Percentiles rank a stretch among this genome's conserved stretches.
These are phyloP conservation scores for Eucalyptus curtisii DNA, from an alignment of 345 rosid genomes.

Conservation along the genomic window DNA sequence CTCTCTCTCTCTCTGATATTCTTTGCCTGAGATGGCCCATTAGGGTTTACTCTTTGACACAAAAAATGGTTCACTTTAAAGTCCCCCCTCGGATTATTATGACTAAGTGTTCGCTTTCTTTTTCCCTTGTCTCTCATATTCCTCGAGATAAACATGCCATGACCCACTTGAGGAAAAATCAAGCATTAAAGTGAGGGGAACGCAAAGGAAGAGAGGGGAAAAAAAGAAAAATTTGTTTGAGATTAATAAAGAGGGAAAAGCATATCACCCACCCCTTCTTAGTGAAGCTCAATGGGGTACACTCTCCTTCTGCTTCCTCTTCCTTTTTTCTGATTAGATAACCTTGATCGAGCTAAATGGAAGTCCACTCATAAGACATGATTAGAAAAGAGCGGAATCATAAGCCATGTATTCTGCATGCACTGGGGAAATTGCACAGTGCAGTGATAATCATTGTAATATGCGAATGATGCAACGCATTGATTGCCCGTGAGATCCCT, in stretches of 20 bases:
- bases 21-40: neutral
- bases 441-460: neutral
- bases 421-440: neutral
- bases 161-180: neutral
- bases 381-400: neutral
- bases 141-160: neutral
- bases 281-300: neutral
- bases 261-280: neutral
- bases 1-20: neutral
- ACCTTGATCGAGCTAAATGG: slow-evolving; percentile 19
- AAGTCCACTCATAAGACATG: slow-evolving; percentile 20
- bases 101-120: neutral
- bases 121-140: neutral
- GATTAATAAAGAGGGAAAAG: neutral
- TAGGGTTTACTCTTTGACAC: neutral
- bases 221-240: neutral
- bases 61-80: neutral
- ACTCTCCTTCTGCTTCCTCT: neutral
- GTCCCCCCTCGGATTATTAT: neutral
- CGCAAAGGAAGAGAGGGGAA: neutral
- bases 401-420: neutral
- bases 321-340: neutral
- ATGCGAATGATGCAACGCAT: neutral
- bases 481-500: neutral
- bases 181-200: neutral